Evolutionary conservation across 441 rosid species (phyloP).

Genomic region (Pelargonium fulgidum): DNA sequence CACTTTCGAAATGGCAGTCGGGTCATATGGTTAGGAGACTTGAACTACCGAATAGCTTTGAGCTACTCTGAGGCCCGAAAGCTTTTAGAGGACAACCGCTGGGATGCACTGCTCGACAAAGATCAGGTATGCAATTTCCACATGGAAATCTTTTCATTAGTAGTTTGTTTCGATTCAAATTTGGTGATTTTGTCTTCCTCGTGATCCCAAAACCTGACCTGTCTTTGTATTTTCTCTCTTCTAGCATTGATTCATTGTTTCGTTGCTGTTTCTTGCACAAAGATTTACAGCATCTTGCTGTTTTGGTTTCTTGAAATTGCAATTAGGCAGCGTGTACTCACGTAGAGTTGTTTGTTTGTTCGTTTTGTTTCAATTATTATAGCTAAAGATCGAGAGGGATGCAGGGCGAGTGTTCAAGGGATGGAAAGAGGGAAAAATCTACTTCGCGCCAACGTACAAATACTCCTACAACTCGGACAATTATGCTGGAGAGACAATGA

Average conservation of each 20-base stretch:
- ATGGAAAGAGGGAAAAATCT: conserved; percentile 62
- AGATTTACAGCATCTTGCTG: too few species aligned
- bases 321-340: too few species aligned
- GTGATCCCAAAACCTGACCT: too few species aligned
- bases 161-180: too few species aligned
- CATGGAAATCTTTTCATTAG: background rate
- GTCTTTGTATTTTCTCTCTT: too few species aligned
- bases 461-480: conserved; percentile 54
- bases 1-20: conserved; percentile 39
- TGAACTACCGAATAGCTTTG: conserved; percentile 66
- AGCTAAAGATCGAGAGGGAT: conserved; percentile 68
- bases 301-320: too few species aligned
- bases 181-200: too few species aligned
- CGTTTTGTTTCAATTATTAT: background rate
- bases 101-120: conserved; percentile 51
- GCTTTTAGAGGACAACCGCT: conserved; percentile 38
- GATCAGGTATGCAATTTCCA: conserved; percentile 50
- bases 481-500: conserved; percentile 49
- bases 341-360: background rate
- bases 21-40: conserved; percentile 61
- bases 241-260: too few species aligned
- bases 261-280: too few species aligned
- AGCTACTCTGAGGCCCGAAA: conserved; percentile 51
- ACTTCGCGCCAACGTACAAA: conserved; percentile 62
- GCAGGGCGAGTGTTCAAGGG: conserved; percentile 63